Evolutionary conservation across 2,329 filamentous ascomycete genomes (phyloP), one percentile per base, ranked within the genome.

Genomic region (Diplodia corticola): DNA sequence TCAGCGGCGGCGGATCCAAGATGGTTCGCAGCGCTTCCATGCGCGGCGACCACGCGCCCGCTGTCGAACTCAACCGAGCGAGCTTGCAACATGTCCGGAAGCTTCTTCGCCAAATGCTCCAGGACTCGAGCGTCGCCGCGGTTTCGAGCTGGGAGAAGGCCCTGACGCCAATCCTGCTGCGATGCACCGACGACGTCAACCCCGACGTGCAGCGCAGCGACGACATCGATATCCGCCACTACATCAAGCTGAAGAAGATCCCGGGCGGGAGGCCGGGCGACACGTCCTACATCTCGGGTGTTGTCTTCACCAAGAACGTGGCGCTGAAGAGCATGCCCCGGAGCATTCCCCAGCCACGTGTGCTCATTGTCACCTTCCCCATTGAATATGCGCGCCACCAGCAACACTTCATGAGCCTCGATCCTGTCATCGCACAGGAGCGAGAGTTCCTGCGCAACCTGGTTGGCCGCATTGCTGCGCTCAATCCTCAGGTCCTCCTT

Each of bases 261-360:
- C 91, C 93, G 0, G 94, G 95, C 17, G 94, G 93, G 17, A 90
- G 86, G 69, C 93, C 94, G 20, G 89, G 91, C 26, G 94, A 99
- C 77, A 98, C 94, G 6, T 89, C 90, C n/a, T 99, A 99, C 76
- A 90, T 98, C 17, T 97, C 95, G 10, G 96, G 95, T 0, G 89
- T 99, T 9, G 93, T 99, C 1, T 99, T 99, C 76, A 95, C 93
- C 13, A 99, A 99, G 76, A 99, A 99, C 69, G 82, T 99, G 60
- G 95, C 96, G 0, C 81, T 98, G 63, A 99, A 99, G 76, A 96
- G 91, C 77, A 99, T 99, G 95, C 89, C 91, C 20, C 87, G 95
- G 66, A 91, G 88, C 69, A 95, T 98, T 69, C 78, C 85, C 13
- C 89, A 91, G 64, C 95, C 95, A 3, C 89, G 92, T 35, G 95